Conservation (phyloP, 2,329 filamentous ascomycete species). For the Neofusicoccum sp. region DNA sequence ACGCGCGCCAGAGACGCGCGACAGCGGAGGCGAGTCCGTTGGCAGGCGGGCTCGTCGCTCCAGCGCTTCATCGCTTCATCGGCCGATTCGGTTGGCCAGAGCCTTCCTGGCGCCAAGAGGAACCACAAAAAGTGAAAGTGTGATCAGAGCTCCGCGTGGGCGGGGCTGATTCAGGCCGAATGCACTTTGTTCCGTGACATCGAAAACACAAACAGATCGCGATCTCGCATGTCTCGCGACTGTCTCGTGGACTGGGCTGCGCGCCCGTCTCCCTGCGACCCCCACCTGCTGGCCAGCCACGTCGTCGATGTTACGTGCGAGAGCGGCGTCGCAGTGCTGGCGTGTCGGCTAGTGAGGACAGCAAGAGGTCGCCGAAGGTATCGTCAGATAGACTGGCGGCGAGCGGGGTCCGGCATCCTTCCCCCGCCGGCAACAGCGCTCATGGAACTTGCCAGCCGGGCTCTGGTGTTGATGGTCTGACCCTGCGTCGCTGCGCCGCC, state of each 20-base stretch:
- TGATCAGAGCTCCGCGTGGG: neutral
- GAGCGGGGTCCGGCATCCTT: neutral
- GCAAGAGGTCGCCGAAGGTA: neutral
- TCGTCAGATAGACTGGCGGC: neutral
- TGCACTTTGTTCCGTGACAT: neutral
- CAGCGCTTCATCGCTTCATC: neutral
- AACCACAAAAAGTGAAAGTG: neutral
- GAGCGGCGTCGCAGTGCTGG: neutral
- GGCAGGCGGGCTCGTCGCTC: too few species aligned
- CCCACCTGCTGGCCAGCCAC: neutral
- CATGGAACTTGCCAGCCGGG: neutral
- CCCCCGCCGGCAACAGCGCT: neutral
- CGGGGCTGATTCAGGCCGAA: neutral
- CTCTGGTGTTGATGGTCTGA: neutral
- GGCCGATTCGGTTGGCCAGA: neutral
- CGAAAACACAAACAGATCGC: neutral
- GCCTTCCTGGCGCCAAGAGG: neutral
- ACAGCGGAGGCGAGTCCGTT: neutral
- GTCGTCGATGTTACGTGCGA: constrained; percentile 3
- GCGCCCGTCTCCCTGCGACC: neutral
- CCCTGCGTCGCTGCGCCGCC: neutral
- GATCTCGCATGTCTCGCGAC: constrained; percentile 1
- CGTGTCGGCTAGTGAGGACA: constrained; percentile 3
- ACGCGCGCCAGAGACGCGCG: neutral
- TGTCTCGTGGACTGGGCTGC: neutral